Base-by-base conservation (phyloP, 164 flowering plant species). In the Vitis cinerea region DNA sequence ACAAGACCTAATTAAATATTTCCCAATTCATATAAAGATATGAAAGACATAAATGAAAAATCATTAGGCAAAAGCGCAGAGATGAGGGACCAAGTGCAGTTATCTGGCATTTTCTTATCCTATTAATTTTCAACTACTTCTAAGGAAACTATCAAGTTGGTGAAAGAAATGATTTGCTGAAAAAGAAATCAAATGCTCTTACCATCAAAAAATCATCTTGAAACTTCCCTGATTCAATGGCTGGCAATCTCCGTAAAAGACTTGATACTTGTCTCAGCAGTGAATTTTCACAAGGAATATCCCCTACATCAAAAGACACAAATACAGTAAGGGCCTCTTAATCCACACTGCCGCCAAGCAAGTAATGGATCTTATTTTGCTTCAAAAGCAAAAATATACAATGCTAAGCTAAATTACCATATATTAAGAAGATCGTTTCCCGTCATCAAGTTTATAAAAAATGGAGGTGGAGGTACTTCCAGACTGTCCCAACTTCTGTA, bases 201-300 rank as follows among this genome's bases (percentile, higher is more conserved):
- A 91, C 99, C 98, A 90, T 93, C 83, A 91, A 84, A 78, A 95
- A 95, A 77, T 93, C 97, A 79, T 95, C 98, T 83, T 89, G 98
- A 79, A 95, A 95, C 69, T 91, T 95, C 59, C 62, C 87, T 23
- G 97, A 95, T 71, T 93, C 98, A 64, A 93, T 86, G 50, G 92
- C 92, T 13, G 97, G 98, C 77, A 95, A 79, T 79, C 98, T 88
- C 73, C 99, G 83, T 50, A 91, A 75, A 49, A 95, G 94, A 78
- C 98, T 91, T 62, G 99, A 93, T 51, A 93, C 97, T 73, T 93
- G 99, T 70, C 99, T 84, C 31, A 92, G 78, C 80, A 94, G 71
- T 1, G 98, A 91, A 80, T 87, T 90, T 65, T 94, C 96, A 74
- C 72, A 84, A 59, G 92, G 98, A 72, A 91, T 83, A 13, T 94